Evolutionary conservation across 78 protist genomes (phyloP).

Genomic region (Dictyostelium brefeldianum): DNA sequence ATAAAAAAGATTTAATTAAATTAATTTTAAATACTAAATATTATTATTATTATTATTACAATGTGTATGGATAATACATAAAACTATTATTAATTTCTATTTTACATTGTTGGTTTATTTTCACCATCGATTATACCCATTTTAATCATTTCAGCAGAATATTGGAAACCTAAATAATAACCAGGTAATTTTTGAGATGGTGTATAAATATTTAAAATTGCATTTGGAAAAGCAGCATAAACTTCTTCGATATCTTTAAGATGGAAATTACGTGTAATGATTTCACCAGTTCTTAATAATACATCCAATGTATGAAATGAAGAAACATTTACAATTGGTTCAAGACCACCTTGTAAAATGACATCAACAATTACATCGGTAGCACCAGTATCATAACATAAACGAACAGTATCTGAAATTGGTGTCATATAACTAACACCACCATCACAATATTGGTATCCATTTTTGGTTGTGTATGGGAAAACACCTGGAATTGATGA

Average conservation of each 20-base stretch:
- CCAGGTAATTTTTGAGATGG: slow-evolving; percentile 54
- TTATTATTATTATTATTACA: too few relatives aligned
- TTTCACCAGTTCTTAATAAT: slow-evolving; percentile 8
- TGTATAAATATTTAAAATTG: slow-evolving; percentile 4
- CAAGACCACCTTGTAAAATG: slow-evolving; percentile 1
- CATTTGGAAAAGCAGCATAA: slow-evolving; percentile 38
- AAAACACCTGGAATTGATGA: slow-evolving; percentile 53
- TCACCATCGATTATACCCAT: slow-evolving; percentile 50
- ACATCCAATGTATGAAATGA: slow-evolving; percentile 20
- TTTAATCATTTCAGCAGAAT: slow-evolving; percentile 6
- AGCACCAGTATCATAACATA: slow-evolving; percentile 65
- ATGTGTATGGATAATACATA: too few relatives aligned
- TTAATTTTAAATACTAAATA: neutral
- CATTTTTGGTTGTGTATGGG: slow-evolving; percentile 51
- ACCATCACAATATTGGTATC: slow-evolving; percentile 43
- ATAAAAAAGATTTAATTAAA: neutral
- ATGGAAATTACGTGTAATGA: slow-evolving; percentile 1
- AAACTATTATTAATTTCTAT: too few relatives aligned
- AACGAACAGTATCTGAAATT: slow-evolving; percentile 6
- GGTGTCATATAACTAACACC: slow-evolving; percentile 60
- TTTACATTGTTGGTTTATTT: neutral
- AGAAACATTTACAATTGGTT: neutral
- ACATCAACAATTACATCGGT: slow-evolving; percentile 49
- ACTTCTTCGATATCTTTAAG: slow-evolving; percentile 52
- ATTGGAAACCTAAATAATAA: slow-evolving; percentile 17